These are phyloP conservation scores for Ceratobasidium papillatum DNA, from an alignment of 1,284 basidiomycete species.

Conservation along the genomic window DNA sequence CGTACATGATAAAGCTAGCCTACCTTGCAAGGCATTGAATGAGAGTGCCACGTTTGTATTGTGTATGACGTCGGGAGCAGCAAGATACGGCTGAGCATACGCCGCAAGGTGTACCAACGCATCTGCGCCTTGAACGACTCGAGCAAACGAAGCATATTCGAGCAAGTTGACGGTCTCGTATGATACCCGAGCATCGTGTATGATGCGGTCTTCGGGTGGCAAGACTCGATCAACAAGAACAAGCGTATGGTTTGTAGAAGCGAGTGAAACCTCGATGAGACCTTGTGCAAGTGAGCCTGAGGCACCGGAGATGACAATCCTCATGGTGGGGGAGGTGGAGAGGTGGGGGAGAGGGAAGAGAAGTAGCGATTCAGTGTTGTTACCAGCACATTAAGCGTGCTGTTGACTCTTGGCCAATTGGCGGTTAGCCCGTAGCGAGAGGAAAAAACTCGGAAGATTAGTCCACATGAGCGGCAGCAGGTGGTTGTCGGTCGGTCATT, in stretches of 20 bases:
- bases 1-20: not conserved
- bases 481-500: not conserved
- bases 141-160: constrained; percentile 46
- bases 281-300: constrained; percentile 48
- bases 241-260: constrained; percentile 47
- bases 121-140: constrained; percentile 47
- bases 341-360: constrained; percentile 5
- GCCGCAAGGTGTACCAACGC: constrained; percentile 54
- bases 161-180: constrained; percentile 48
- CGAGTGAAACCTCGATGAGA: constrained; percentile 48
- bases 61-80: constrained; percentile 49
- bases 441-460: not conserved
- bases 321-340: constrained; percentile 46
- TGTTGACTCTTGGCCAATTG: not conserved
- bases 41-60: constrained; percentile 50
- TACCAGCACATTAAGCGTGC: constrained; percentile 8
- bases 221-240: constrained; percentile 43
- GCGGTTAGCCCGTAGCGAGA: not conserved
- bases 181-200: constrained; percentile 43
- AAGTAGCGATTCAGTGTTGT: not conserved
- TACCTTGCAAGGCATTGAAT: constrained; percentile 44
- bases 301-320: constrained; percentile 53
- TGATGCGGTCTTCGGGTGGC: constrained; percentile 41
- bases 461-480: not conserved
- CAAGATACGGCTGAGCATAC: constrained; percentile 49